Conservation (phyloP, 768 basidiomycete species). For the Mycena albidolilacea region DNA sequence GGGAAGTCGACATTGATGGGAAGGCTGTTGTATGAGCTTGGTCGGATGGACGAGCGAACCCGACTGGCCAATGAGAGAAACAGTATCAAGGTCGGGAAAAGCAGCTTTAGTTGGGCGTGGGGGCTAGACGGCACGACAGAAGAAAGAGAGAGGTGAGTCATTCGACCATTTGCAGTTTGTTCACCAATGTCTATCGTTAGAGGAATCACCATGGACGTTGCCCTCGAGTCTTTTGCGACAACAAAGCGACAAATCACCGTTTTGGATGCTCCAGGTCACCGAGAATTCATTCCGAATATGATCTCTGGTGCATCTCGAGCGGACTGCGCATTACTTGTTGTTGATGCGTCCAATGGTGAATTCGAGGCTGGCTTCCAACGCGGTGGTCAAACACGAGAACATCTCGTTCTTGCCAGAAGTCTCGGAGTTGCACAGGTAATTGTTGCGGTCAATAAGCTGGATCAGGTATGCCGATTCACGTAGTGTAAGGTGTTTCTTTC, state of each 20-base stretch:
- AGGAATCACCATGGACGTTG: slow-evolving; percentile 99
- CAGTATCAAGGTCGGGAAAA: slow-evolving; percentile 91
- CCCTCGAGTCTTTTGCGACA: slow-evolving; percentile 83
- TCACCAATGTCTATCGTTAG: slow-evolving; percentile 56
- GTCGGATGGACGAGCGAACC: slow-evolving; percentile 88
- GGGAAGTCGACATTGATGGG: slow-evolving; percentile 99
- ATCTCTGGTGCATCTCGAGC: slow-evolving; percentile 98
- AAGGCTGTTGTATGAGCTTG: slow-evolving; percentile 91
- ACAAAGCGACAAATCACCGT: slow-evolving; percentile 86
- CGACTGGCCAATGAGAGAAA: slow-evolving; percentile 89
- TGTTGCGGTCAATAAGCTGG: slow-evolving; percentile 95
- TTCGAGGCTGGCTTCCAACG: slow-evolving; percentile 97
- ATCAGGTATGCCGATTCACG: slow-evolving; percentile 71
- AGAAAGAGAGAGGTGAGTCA: slow-evolving; percentile 88
- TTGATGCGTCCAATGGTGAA: slow-evolving; percentile 91
- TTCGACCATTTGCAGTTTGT: not conserved
- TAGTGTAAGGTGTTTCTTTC: not conserved
- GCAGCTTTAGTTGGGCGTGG: slow-evolving; percentile 99
- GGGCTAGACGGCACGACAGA: slow-evolving; percentile 93
- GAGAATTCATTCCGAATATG: slow-evolving; percentile 99
- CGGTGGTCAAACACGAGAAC: slow-evolving; percentile 96
- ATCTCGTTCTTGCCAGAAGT: slow-evolving; percentile 91
- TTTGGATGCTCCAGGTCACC: slow-evolving; percentile 98
- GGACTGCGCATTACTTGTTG: slow-evolving; percentile 93
- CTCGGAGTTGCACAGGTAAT: slow-evolving; percentile 93